A percentile compares a stretch with the other conserved stretches of the same genome.
Evolutionary conservation across 192 early-diverging fungal species (phyloP).

Genomic region (Funneliformis mosseae): DNA sequence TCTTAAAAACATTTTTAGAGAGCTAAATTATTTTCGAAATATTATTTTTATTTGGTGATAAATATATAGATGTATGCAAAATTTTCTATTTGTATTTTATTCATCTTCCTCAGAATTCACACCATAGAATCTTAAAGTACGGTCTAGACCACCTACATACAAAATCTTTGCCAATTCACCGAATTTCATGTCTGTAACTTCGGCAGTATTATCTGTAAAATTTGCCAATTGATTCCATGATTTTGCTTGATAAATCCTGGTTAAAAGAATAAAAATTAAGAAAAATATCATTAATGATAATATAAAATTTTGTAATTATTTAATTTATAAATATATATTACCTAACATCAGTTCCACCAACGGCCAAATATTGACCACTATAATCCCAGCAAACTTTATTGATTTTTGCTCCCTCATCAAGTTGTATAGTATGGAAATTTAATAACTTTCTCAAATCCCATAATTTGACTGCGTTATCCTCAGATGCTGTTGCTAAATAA

Average conservation of each 20-base stretch:
- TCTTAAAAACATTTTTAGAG: no score
- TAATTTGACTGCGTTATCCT: constrained; percentile 73
- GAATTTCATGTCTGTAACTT: constrained; percentile 61
- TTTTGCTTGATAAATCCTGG: constrained; percentile 71
- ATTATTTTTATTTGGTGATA: no score
- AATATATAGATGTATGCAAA: no score
- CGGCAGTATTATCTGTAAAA: constrained; percentile 53
- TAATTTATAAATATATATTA: constrained; percentile 10
- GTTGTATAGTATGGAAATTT: constrained; percentile 64
- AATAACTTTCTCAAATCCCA: constrained; percentile 95
- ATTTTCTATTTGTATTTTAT: neutral
- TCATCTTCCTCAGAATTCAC: neutral
- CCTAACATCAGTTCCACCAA: constrained; percentile 64
- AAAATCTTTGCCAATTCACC: constrained; percentile 59
- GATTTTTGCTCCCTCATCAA: constrained; percentile 59
- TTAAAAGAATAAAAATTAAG: constrained; percentile 1
- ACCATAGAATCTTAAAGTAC: constrained; percentile 59
- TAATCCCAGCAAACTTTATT: constrained; percentile 75
- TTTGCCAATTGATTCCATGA: constrained; percentile 57
- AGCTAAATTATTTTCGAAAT: no score
- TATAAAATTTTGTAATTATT: neutral
- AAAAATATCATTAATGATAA: neutral
- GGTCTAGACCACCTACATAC: constrained; percentile 56
- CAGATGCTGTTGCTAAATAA: constrained; percentile 77
- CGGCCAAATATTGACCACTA: constrained; percentile 82